Base-by-base conservation (phyloP, 2,329 filamentous ascomycete species). In the Aspergillus tubingensis region DNA sequence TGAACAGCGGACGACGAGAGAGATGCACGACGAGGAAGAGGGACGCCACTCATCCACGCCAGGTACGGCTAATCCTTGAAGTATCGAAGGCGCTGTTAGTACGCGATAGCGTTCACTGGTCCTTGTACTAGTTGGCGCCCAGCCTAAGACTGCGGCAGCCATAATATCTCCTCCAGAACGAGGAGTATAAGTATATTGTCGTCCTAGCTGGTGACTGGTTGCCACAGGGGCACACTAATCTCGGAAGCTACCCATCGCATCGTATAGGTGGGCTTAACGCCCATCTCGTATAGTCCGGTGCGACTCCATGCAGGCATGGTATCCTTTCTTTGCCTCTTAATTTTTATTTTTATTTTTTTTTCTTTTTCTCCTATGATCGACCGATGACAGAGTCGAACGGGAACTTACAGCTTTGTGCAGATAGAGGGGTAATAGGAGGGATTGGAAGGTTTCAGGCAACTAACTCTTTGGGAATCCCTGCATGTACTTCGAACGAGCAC, bases 1-100 rank as follows among this genome's bases (percentile, higher is more conserved):
- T 15, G 48, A 19, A 10, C 53, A 32, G 19, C 54, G 47, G 27
- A 58, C 57, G 17, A 25, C 58, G 15, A 49, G 27, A 15, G 59
- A 60, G 50, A 30, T 32, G 21, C 58, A 58, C 47, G 58, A 58
- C 41, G 65, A 63, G 59, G 53, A 30, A 43, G 64, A 62, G 62
- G 60, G 55, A 56, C 56, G 10, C 38, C 27, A 59, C 27, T 32
- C 6, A 59, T 21, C 21, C 4, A 6, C 54, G 53, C 36, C 36
- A 48, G 51, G 54, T 58, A 21, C 32, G 10, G 48, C 3, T 60
- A 54, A 57, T 17, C 5, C 11, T 50, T n/a, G 25, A 19, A 7
- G 25, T 50, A 50, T 30, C 23, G 17, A 17, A 10, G 25, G n/a
- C 13, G 25, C 25, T 30, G 4, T 32, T 17, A 11, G 30, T 49